Base-by-base conservation (phyloP, 2,329 filamentous ascomycete genomes). In the Trichoderma simmonsii region DNA sequence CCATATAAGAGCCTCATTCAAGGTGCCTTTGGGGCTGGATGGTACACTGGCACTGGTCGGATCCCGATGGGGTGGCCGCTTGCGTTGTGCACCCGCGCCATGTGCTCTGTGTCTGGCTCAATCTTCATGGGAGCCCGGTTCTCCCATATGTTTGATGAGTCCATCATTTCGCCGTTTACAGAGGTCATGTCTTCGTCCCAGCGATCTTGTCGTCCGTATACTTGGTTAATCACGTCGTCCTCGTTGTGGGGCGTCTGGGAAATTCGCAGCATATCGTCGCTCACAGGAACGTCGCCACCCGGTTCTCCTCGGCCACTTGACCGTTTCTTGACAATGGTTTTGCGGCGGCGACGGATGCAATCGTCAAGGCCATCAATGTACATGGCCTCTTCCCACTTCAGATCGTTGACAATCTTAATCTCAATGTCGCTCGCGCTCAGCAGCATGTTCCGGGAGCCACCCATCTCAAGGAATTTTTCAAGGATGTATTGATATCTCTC, bases 381-480 rank as follows among this genome's bases (percentile, higher is more conserved):
- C 24, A 84, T 71, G 4, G 81, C 79, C 71, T 83, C 80, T 62
- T 83, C 81, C 18, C 81, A 76, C 60, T 79, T 81, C 39, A 82
- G 77, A 70, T 86, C 83, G 73, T 79, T 80, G 69, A 87, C 83
- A 2, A 88, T 80, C 74, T 85, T 85, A 75, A 84, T 81, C 73
- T 87, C 84, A 51, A 89, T 81, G 72, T 87, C 85, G 34, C 80
- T 81, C 4, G 83, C 78, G 73, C 84, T 88, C 80, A 87, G 85
- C 39, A 85, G 83, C 73, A 84, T 83, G 67, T 84, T 83, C 57
- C 78, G 77, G 21, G 85, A 86, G 59, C 87, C 87, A 2, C 86
- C 86, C 32, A 83, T 79, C 68, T 88, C 85, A 73, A 83, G 82
- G 77, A 88, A 86, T 24, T 79, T 78, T 0, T 83, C 80, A 11